Evolutionary conservation across 225 moss, liverwort and hornwort genomes (phyloP).

Genomic region (Marchantia paleacea): DNA sequence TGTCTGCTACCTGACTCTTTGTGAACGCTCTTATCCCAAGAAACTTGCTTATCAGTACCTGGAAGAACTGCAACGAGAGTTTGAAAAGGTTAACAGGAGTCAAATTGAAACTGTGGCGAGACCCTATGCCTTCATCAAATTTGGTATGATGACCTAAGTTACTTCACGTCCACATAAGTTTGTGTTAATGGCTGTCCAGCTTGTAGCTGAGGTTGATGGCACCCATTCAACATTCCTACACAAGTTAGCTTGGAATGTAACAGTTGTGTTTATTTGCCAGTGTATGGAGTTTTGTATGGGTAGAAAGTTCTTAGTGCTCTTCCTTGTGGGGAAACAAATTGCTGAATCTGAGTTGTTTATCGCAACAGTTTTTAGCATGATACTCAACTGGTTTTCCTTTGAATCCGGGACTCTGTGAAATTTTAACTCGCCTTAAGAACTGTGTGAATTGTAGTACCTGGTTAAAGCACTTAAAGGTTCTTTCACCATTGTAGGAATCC

Average conservation of each 20-base stretch:
- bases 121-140: slow-evolving; percentile 98
- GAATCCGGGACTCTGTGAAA: not conserved
- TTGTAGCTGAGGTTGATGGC: not conserved
- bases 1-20: slow-evolving; percentile 96
- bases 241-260: not conserved
- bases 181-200: not conserved
- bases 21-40: slow-evolving; percentile 99
- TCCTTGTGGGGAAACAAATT: slow-evolving; percentile 8
- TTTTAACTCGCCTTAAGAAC: not conserved
- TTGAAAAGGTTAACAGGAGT: slow-evolving; percentile 95
- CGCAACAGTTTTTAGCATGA: not conserved
- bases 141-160: slow-evolving; percentile 50
- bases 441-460: not conserved
- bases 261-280: not conserved
- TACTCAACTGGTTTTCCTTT: not conserved
- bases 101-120: slow-evolving; percentile 99
- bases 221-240: too few relatives aligned
- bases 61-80: slow-evolving; percentile 94
- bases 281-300: not conserved
- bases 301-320: not conserved
- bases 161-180: not conserved
- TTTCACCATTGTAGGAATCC: not conserved
- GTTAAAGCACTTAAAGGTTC: not conserved
- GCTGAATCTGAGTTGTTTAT: not conserved
- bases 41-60: slow-evolving; percentile 99